Evolutionary conservation across 176 grass and related monocot genomes (phyloP), one percentile per base, ranked within the genome.

Genomic region (Miscanthus lutarioriparius): DNA sequence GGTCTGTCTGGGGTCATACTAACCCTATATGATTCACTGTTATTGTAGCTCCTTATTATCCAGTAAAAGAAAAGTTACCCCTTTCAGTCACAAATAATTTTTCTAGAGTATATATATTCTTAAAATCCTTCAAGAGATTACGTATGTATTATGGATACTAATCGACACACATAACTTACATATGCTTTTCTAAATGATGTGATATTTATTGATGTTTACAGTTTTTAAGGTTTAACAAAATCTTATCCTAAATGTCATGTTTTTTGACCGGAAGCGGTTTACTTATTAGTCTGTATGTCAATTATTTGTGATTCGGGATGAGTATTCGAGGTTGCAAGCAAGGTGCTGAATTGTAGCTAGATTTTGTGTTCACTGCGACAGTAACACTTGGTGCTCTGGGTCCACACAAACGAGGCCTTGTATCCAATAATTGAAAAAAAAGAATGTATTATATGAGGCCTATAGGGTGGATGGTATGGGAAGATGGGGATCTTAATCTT

Each of bases 401-500:
- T 80, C 89, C 84, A 87, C 84, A 87, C 85, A 54, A 14, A 3
- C 37, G 10, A 63, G 77, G 51, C 62, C 68, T 19, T 87, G 78
- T 37, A 63, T 40, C 67, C 75, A 82, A 90, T 69, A 90, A 80
- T 87, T 84, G 82, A 80, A 69, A 80, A 74, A 75, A 86, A 83
- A 81, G 62, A 86, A 84, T 65, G 67, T 67, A 72, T 68, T 68
- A 80, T 81, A 81, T 81, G 65, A 81, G 65, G 65, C 79, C 84
- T 87, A 40, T 7, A 76, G 78, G 78, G 90, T 90, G 78, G 86
- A 48, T 78, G 75, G 41, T 78, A 75, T 72, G 81, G 69, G 70
- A 78, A 86, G 81, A 85, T 84, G 87, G 86, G 92, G 90, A 97
- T 94, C 86, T 92, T 97, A 97, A 97, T 92, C 86, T 97, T 97